phyloP scores from a whole-genome alignment of 352 stramenopile genomes.

The Nothophytophthora sp. region DNA sequence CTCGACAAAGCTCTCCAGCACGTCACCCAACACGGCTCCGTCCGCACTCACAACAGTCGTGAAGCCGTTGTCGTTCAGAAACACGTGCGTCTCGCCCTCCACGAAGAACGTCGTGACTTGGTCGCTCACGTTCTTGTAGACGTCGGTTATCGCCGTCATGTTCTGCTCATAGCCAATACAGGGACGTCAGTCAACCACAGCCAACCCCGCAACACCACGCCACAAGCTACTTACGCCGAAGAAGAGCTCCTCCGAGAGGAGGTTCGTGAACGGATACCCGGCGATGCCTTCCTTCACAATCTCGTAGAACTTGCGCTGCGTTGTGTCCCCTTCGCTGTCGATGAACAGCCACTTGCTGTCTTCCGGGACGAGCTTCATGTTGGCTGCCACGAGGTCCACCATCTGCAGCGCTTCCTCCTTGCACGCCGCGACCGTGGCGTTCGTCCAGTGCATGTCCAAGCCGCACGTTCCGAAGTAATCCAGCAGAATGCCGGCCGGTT shows the following conservation, averaged over 20 bases:
- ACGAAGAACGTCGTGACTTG: constrained; percentile 30
- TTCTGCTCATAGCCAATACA: constrained; percentile 1
- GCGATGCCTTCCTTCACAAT: constrained; percentile 34
- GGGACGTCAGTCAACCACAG: too few relatives aligned
- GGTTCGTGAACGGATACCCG: constrained; percentile 36
- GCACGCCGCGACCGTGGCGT: too few relatives aligned
- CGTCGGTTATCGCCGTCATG: constrained; percentile 28
- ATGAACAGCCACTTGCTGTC: constrained; percentile 44
- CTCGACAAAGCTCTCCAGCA: background rate
- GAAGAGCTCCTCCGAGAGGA: constrained; percentile 34
- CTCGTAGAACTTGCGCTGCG: constrained; percentile 52
- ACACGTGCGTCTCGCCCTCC: constrained; percentile 29
- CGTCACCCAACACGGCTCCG: background rate
- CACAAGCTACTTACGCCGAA: too few relatives aligned
- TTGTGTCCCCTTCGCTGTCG: constrained; percentile 43
- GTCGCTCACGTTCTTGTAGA: constrained; percentile 27
- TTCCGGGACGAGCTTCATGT: too few relatives aligned
- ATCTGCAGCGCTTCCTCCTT: too few relatives aligned
- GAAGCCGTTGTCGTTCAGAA: constrained; percentile 20
- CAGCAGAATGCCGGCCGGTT: too few relatives aligned
- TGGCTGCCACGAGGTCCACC: too few relatives aligned
- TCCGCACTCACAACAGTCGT: constrained; percentile 16
- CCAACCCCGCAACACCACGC: too few relatives aligned
- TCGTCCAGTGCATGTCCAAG: too few relatives aligned
- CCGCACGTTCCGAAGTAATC: too few relatives aligned